These are phyloP conservation scores for Yarrowia sp. DNA, from an alignment of 805 yeast species.

Conservation along the genomic window DNA sequence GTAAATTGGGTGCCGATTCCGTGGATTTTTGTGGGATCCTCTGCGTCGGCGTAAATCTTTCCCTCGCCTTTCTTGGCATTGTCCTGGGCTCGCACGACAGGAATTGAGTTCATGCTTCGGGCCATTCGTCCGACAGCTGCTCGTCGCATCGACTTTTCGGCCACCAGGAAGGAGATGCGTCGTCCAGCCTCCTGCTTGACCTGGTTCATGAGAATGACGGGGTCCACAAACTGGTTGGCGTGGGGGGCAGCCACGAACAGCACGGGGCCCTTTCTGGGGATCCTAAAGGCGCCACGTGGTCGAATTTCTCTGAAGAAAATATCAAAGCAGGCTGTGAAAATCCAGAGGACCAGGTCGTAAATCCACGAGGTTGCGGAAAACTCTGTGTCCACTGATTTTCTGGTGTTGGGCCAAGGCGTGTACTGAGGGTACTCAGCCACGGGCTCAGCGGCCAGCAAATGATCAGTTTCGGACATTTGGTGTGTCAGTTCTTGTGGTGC, in stretches of 20 bases:
- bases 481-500: not conserved
- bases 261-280: slow-evolving; percentile 72
- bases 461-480: slow-evolving; percentile 18
- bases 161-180: slow-evolving; percentile 76
- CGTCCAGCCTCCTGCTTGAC: slow-evolving; percentile 65
- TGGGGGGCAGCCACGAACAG: slow-evolving; percentile 96
- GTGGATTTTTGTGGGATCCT: slow-evolving; percentile 47
- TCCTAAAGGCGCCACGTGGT: slow-evolving; percentile 78
- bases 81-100: slow-evolving; percentile 92
- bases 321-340: slow-evolving; percentile 46
- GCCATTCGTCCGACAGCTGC: slow-evolving; percentile 73
- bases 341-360: slow-evolving; percentile 40
- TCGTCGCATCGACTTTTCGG: slow-evolving; percentile 68
- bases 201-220: slow-evolving; percentile 77
- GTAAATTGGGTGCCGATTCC: slow-evolving; percentile 72
- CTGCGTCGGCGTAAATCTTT: slow-evolving; percentile 52
- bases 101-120: slow-evolving; percentile 73
- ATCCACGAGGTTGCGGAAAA: slow-evolving; percentile 30
- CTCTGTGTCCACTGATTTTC: slow-evolving; percentile 28
- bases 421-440: slow-evolving; percentile 24
- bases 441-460: slow-evolving; percentile 12
- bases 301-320: slow-evolving; percentile 85
- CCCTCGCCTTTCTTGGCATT: slow-evolving; percentile 68
- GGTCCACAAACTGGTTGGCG: slow-evolving; percentile 91
- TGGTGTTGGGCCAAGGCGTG: slow-evolving; percentile 17